Evolutionary conservation across 1,284 basidiomycete genomes (phyloP), one percentile per base, ranked within the genome.

Genomic region (Somion occarium): DNA sequence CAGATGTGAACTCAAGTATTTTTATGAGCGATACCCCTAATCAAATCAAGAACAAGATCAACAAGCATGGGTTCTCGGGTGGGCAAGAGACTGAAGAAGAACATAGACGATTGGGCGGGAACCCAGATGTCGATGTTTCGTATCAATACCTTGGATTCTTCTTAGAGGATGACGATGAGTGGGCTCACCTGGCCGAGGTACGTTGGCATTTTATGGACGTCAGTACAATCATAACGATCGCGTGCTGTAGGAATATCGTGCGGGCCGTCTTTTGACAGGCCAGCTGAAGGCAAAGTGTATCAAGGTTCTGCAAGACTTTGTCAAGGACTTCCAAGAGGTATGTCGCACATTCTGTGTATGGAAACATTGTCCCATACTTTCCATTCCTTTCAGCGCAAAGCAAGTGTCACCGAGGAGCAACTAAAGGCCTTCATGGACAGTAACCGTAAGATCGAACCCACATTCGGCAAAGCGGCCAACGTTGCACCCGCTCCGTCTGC

Each of bases 71-170:
- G 2, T 95, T 95, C 69, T 92, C 89, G 0, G 93, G 93, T 27
- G 93, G 93, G 26, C 79, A 78, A 65, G 95, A 95, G 69, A 96
- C 93, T 11, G 85, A 94, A 65, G 96, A 98, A 69, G 92, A 98
- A 59, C 97, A 99, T 69, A 69, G 93, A 56, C 76, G 76, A 61
- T 70, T 91, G 22, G 97, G 97, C 3, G 97, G 97, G 1, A 82
- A 98, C 68, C 88, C 93, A 0, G 94, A 98, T 55, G 93, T 99
- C 30, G 97, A 99, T 69, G 92, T 99, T 52, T 80, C 90, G 50
- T 99, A 93, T 72, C 95, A 98, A 71, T 99, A 98, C 70, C 69
- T 99, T 56, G 82, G 84, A n/a, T 99, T 98, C 80, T 98, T 99
- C 71, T 74, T 98, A 64, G 95, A 98, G 3, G 91, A 97, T 62